Base-by-base conservation (phyloP, 2,329 filamentous ascomycete genomes). In the Colletotrichum sp. region DNA sequence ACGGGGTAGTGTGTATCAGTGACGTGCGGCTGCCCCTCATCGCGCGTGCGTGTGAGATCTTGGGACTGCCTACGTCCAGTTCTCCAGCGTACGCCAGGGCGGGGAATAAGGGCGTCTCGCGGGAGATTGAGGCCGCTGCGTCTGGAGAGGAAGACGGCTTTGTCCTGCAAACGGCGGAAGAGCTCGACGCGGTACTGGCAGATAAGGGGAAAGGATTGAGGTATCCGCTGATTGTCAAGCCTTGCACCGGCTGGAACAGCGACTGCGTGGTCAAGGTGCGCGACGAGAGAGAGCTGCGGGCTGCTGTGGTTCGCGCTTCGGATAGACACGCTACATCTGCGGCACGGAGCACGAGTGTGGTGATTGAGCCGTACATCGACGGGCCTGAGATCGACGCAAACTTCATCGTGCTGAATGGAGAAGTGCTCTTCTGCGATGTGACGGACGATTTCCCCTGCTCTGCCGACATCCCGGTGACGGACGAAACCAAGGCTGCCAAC, bases 301-400 rank as follows among this genome's bases (percentile, higher is more conserved):
- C 72, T 2, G 82, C 80, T 2, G 79, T 81, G 9, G 27, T 9
- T 34, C 64, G 27, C 73, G 76, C 24, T 63, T 66, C n/a, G 57
- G 66, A 18, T 54, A 21, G 78, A 27, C 77, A 79, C 73, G 74
- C 18, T 51, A 68, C 27, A 76, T 34, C 75, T 21, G 59, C 70
- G 31, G 75, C 70, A 24, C 66, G 66, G 18, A 76, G 51, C 75
- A 79, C 75, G 38, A 77, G 78, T 8, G 77, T 85, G 21, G 77
- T 86, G 4, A 76, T 86, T 2, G 84, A 87, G 68, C 75, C 77
- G 13, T 86, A 86, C 68, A 74, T 82, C 24, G 80, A 82, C 9
- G 85, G 85, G 0, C 85, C 85, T 0, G 85, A 87, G 70, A 78
- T 86, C 2, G 84, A 86, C 70, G 82, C 79, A 61, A 86, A 86